These are phyloP conservation scores for Candolleomyces eurysporus DNA, from an alignment of 768 basidiomycete genomes.

Conservation along the genomic window DNA sequence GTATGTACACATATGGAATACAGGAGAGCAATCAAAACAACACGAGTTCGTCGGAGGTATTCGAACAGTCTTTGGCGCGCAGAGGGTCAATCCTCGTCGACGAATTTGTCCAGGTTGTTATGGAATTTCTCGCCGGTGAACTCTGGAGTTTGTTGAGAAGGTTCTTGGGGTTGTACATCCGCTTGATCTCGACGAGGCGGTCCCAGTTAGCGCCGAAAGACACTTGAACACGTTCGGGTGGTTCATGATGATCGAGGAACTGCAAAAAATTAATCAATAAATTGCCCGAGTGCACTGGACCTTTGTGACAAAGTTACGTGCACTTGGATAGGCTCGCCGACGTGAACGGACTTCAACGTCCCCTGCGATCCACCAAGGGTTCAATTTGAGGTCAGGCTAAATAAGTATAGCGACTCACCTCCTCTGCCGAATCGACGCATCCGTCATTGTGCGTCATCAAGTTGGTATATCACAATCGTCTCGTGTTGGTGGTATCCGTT, in stretches of 20 bases:
- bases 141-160: conserved; percentile 60
- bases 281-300: background rate
- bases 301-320: conserved; percentile 37
- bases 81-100: background rate
- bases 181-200: conserved; percentile 69
- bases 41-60: too few relatives aligned
- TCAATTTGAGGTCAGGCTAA: conserved; percentile 7
- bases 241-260: conserved; percentile 76
- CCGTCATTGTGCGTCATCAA: conserved; percentile 76
- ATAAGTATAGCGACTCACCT: conserved; percentile 40
- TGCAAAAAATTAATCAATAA: conserved; percentile 24
- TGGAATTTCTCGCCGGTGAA: conserved; percentile 13
- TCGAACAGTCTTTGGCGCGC: too few relatives aligned
- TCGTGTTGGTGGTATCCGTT: too few relatives aligned
- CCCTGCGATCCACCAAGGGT: conserved; percentile 69
- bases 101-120: background rate
- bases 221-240: conserved; percentile 55
- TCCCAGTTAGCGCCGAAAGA: conserved; percentile 78
- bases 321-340: conserved; percentile 83
- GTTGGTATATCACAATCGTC: too few relatives aligned
- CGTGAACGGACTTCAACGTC: conserved; percentile 66
- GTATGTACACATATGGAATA: too few relatives aligned
- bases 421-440: conserved; percentile 82
- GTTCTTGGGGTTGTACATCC: conserved; percentile 71
- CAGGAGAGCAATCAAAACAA: too few relatives aligned